Percentiles rank a stretch among this genome's conserved stretches.
Conservation (phyloP, 176 grass and related monocot species). For the Aegilops sharonensis region DNA sequence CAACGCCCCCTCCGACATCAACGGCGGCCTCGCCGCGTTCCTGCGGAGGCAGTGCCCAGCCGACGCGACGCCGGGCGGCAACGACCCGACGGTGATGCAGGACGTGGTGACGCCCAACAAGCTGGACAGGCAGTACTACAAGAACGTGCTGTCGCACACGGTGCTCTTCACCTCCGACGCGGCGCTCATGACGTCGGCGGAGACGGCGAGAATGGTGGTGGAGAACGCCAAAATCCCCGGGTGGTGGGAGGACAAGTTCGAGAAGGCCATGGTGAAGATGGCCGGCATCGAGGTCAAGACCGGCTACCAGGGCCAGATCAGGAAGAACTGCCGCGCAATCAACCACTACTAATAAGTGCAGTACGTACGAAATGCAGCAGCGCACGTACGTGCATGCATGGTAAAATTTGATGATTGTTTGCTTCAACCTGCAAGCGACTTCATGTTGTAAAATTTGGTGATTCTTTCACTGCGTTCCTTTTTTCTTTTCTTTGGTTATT, state of each 20-base stretch:
- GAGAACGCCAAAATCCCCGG: neutral
- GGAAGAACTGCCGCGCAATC: neutral
- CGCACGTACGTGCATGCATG: neutral
- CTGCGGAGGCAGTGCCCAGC: neutral
- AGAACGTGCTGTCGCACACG: neutral
- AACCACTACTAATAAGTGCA: neutral
- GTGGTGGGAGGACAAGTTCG: neutral
- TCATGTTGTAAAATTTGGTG: neutral
- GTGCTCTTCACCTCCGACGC: conserved; percentile 19
- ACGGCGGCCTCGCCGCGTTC: neutral
- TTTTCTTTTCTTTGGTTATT: neutral
- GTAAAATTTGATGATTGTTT: neutral
- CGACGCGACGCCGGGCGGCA: neutral
- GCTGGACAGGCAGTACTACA: conserved; percentile 15
- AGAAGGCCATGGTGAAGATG: neutral
- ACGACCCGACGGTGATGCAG: conserved; percentile 4
- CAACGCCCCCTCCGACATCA: neutral
- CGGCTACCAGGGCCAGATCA: no score
- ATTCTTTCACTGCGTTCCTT: neutral
- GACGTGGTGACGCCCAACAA: neutral
- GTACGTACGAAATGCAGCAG: no score
- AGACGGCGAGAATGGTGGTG: neutral
- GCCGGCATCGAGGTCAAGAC: neutral
- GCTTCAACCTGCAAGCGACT: neutral
- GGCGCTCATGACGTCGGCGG: neutral